Conservation (phyloP, 2,329 filamentous ascomycete genomes). For the Sphaerulina musiva region DNA sequence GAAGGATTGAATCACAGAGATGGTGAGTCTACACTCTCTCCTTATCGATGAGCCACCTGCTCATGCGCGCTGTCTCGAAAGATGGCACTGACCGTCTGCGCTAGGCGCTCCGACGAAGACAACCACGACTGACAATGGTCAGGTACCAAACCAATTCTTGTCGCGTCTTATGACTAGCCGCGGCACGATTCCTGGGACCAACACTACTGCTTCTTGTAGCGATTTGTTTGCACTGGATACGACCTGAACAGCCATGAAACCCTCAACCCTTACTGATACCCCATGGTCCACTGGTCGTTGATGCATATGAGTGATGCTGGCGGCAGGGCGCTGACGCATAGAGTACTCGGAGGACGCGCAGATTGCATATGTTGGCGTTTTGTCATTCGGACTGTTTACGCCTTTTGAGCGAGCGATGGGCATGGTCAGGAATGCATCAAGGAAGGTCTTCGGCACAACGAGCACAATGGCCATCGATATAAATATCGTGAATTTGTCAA, state of each 20-base stretch:
- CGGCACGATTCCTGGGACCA: conserved; percentile 28
- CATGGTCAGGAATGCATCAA: neutral
- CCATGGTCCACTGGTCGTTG: conserved; percentile 1
- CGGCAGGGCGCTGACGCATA: conserved; percentile 17
- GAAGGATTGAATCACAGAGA: conserved; percentile 61
- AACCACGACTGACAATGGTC: conserved; percentile 8
- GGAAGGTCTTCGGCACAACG: neutral
- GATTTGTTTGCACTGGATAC: conserved; percentile 23
- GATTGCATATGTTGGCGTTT: conserved; percentile 11
- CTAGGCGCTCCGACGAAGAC: conserved; percentile 11
- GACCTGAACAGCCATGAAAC: conserved; percentile 5
- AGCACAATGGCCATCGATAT: neutral
- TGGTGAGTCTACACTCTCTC: conserved; percentile 52
- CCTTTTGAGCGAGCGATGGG: conserved; percentile 1
- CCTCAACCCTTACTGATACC: conserved; percentile 6
- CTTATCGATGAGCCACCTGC: neutral
- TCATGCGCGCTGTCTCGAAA: neutral
- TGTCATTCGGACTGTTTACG: neutral
- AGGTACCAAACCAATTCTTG: conserved; percentile 38
- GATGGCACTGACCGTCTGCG: conserved; percentile 9
- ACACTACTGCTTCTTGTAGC: conserved; percentile 27
- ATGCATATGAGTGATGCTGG: neutral
- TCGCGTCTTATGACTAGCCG: conserved; percentile 38
- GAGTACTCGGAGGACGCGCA: conserved; percentile 3
- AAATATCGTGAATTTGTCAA: neutral